Evolutionary conservation across 805 yeast genomes (phyloP).

Genomic region (Kuraishia ogatae): DNA sequence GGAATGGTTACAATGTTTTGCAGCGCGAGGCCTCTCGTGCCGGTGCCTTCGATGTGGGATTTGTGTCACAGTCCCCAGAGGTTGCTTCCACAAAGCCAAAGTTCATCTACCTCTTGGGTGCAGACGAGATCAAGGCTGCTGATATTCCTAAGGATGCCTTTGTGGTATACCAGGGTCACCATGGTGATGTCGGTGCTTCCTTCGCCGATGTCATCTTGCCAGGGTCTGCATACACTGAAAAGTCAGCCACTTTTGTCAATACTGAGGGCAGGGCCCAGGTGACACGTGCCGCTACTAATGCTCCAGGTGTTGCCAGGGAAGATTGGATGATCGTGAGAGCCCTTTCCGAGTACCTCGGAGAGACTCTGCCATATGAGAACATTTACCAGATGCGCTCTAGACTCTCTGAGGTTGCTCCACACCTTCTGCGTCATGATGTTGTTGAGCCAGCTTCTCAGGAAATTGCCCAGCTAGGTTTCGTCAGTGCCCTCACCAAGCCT

Average conservation of each 20-base stretch:
- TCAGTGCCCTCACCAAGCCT: slow-evolving; percentile 20
- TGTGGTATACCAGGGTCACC: slow-evolving; percentile 87
- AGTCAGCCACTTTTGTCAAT: slow-evolving; percentile 75
- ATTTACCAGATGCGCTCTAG: slow-evolving; percentile 57
- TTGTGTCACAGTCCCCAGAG: slow-evolving; percentile 41
- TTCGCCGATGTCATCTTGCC: slow-evolving; percentile 83
- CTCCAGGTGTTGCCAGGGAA: slow-evolving; percentile 86
- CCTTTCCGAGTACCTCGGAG: slow-evolving; percentile 65
- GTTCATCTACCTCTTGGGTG: slow-evolving; percentile 72
- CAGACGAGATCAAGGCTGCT: slow-evolving; percentile 65
- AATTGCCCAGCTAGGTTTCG: slow-evolving; percentile 48
- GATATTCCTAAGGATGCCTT: slow-evolving; percentile 79
- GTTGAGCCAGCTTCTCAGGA: slow-evolving; percentile 60
- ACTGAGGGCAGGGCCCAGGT: slow-evolving; percentile 86
- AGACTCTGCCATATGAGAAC: slow-evolving; percentile 71
- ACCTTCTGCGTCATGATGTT: slow-evolving; percentile 64
- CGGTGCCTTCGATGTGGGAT: slow-evolving; percentile 82
- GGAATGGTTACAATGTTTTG: slow-evolving; percentile 77
- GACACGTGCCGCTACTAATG: slow-evolving; percentile 79
- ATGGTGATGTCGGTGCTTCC: slow-evolving; percentile 85
- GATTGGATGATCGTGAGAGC: slow-evolving; percentile 89
- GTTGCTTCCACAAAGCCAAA: slow-evolving; percentile 49
- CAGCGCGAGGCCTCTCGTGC: slow-evolving; percentile 86
- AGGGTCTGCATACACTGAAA: slow-evolving; percentile 85
- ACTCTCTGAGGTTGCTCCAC: slow-evolving; percentile 73